Base-by-base conservation (phyloP, 257 asterid genomes). In the Ehretia macrophylla region DNA sequence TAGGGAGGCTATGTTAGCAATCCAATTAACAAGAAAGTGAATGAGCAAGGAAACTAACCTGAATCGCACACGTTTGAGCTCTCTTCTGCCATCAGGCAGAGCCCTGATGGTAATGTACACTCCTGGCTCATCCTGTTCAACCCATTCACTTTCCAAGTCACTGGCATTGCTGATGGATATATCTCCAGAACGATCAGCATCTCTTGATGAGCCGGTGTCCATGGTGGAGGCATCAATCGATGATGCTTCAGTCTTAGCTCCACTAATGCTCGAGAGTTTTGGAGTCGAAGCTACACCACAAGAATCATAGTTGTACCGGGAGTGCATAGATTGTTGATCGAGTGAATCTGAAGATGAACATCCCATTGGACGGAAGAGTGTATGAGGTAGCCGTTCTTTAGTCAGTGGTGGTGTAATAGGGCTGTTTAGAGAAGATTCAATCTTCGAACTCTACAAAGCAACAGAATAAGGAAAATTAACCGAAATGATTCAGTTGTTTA, bases 51-150 rank as follows among this genome's bases (percentile, higher is more conserved):
- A 58, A 54, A 32, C 71, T 63, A 17, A 92, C 98, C 98, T 93
- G 95, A 93, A 93, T 77, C 99, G 64, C 64, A 93, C 99, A 4
- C 97, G 95, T 75, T 85, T 69, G 76, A 93, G 96, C 70, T 93
- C 99, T 70, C 90, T 68, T 75, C 76, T 82, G 9, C 99, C 97
- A 54, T 86, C 83, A n/a, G 97, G 81, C 71, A 81, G 70, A 19
- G 96, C 91, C 69, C 85, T 71, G 74, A 93, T 85, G 21, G 99
- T 93, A 66, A 93, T 86, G 67, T 93, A 89, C 58, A 93, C 99
- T 16, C 97, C 99, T 8, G 95, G 86, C 62, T 89, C 97, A 17
- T 93, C 99, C 69, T 93, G 95, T 53, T 93, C 99, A 21, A 89
- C 95, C 97, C 97, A 89, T 54, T 93, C 99, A 1, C 64, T 83